Evolutionary conservation across 441 rosid species (phyloP).

Genomic region (Geranium incanum): DNA sequence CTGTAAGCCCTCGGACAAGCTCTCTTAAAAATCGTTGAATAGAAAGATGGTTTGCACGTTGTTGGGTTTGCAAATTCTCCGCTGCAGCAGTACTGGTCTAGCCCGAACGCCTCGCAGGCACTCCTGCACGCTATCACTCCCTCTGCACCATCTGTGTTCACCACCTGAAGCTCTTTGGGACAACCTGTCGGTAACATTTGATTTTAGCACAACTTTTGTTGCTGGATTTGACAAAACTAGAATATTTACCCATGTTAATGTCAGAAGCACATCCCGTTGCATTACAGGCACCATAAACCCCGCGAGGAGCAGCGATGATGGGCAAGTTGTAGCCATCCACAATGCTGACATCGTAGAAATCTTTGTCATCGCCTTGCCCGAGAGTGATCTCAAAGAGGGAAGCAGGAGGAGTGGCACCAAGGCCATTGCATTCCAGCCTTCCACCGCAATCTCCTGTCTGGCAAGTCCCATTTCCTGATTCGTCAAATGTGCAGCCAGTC

Average conservation of each 20-base stretch:
- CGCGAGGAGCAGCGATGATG: constrained; percentile 44
- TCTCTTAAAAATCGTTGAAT: constrained; percentile 51
- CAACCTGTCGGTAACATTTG: constrained; percentile 36
- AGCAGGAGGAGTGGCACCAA: constrained; percentile 53
- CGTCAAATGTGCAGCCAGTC: constrained; percentile 58
- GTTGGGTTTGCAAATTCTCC: constrained; percentile 62
- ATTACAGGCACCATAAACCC: constrained; percentile 45
- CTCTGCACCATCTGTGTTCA: constrained; percentile 27
- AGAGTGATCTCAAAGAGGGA: constrained; percentile 63
- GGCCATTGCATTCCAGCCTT: constrained; percentile 49
- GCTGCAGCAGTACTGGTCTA: constrained; percentile 64
- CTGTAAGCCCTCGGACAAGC: constrained; percentile 73
- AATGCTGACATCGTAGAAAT: constrained; percentile 58
- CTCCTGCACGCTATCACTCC: constrained; percentile 55
- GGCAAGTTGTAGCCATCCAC: constrained; percentile 71
- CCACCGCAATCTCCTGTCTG: constrained; percentile 61
- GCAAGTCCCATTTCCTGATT: constrained; percentile 43
- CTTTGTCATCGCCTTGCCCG: constrained; percentile 38
- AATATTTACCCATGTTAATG: constrained; percentile 43
- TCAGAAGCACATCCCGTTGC: constrained; percentile 55
- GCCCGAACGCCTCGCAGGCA: constrained; percentile 61
- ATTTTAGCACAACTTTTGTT: no score
- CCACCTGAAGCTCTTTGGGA: constrained; percentile 78
- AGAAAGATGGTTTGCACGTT: constrained; percentile 49
- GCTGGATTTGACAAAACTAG: background rate